Base-by-base conservation (phyloP, 331 rosid species). In the Dryas integrifolia region DNA sequence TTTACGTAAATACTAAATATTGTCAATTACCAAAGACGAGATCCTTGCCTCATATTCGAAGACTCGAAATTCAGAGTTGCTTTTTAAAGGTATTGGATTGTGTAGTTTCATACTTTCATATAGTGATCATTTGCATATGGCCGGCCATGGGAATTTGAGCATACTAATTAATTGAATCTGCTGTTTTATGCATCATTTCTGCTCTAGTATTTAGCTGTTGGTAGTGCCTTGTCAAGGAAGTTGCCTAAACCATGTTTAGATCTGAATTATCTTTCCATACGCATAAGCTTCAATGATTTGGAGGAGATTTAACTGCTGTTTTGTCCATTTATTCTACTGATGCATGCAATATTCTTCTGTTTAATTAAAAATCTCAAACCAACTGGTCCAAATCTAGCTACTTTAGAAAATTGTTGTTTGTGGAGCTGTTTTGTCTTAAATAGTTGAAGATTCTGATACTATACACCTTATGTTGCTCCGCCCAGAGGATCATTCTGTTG, bases 191-290 rank as follows among this genome's bases (percentile, higher is more conserved):
- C 26, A n/a, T 61, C 49, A 6, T 49, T 77, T 82, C 15, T 64
- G 68, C 43, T 82, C 61, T 85, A 88, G 89, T 85, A 82, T 83
- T 72, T 86, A 82, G 85, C 87, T 43, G 18, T 58, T 41, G 94
- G 90, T 39, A 7, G 24, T 21, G 24, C 59, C 40, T 76, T 82
- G 74, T 88, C 84, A 18, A 43, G 24, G 46, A 81, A 50, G 64
- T 86, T 83, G 44, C 86, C 89, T 39, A 76, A 73, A 60, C 84
- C 78, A 30, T 82, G 84, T 75, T 6, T 21, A 39, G 74, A 83
- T 80, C 83, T 90, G 61, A 69, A 47, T 58, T 83, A 72, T 66
- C 90, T 90, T 61, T 85, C 85, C 9, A 5, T 85, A 39, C 70
- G 79, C 72, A 76, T 90, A 49, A 83, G 83, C 80, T 82, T 88